phyloP scores from a whole-genome alignment of 2,329 filamentous ascomycete genomes.

The Daldinia sp. region DNA sequence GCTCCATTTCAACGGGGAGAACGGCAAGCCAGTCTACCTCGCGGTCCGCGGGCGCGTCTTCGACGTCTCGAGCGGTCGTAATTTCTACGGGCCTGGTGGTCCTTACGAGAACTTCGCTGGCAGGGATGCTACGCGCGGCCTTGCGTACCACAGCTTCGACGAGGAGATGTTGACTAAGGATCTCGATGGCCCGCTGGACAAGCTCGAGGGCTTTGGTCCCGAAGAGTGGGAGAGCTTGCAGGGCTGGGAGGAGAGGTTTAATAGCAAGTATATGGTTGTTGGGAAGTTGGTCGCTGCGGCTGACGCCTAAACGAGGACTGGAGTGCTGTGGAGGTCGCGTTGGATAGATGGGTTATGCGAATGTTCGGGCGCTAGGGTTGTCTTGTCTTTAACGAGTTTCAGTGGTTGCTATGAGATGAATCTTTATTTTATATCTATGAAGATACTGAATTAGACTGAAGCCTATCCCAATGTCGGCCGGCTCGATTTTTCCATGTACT shows the following conservation, averaged over 20 bases:
- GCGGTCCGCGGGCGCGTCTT: conserved; percentile 92
- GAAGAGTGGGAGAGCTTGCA: conserved; percentile 84
- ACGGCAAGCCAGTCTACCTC: conserved; percentile 80
- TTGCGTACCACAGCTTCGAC: conserved; percentile 93
- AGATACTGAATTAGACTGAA: neutral
- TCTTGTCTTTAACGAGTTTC: neutral
- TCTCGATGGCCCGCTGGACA: conserved; percentile 82
- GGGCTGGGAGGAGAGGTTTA: conserved; percentile 94
- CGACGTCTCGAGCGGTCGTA: conserved; percentile 84
- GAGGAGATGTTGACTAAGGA: conserved; percentile 94
- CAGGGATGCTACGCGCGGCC: conserved; percentile 84
- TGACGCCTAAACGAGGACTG: conserved; percentile 34
- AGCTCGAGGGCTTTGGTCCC: conserved; percentile 71
- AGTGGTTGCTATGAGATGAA: neutral
- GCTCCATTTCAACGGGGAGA: conserved; percentile 82
- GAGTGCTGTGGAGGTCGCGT: neutral
- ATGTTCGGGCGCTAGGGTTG: neutral
- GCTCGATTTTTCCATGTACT: neutral
- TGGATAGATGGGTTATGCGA: neutral
- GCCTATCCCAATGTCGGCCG: neutral
- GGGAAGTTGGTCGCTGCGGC: conserved; percentile 74
- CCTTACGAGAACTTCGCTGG: conserved; percentile 98
- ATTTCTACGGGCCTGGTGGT: conserved; percentile 96
- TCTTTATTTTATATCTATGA: neutral
- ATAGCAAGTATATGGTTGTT: conserved; percentile 94